Evolutionary conservation across 352 stramenopile species (phyloP), one percentile per base, ranked within the genome.

Genomic region (Albugo laibachii): DNA sequence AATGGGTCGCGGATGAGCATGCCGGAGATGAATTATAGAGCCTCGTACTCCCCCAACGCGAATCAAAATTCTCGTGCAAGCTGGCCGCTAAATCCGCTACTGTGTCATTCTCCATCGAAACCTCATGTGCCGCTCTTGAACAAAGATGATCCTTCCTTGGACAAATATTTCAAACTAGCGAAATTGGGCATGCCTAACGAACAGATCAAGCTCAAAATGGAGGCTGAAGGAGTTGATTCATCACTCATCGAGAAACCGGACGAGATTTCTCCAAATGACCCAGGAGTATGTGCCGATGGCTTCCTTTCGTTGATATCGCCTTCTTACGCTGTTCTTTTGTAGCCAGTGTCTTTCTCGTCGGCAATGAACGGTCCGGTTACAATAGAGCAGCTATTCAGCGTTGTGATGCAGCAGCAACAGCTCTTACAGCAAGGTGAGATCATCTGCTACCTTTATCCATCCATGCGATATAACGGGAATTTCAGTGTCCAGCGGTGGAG

Each of bases 331-430:
- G 8, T 48, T 37, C 49, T 40, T 10, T 35, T 52, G 15, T 48
- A 82, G 66, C 71, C 69, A 5, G 65, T 70, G 16, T 43, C 59
- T 31, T 31, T 31, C 8, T 31, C 24, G 8, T 31, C 24, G 24
- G 24, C 8, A 31, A 31, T 31, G 24, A 31, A 31, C 8, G 24
- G 24, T 43, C 65, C 68, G 5, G 67, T 92, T 16, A 86, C 79
- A 11, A 88, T 92, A 72, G 73, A 92, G 36, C 73, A 92, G 36
- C 54, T 92, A 3, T 86, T 87, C 36, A 82, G 65, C 39, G 87
- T 92, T 45, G 52, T 88, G 5, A 87, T 92, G 75, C 75, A 92
- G 36, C 76, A 92, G 53, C 79, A 92, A 20, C 71, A 87, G 49
- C 81, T 88, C 38, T 86, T 92, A 40, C 75, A 87, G 31, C 75